Base-by-base conservation (phyloP, 805 yeast genomes). In the Candida xiaguanensis region DNA sequence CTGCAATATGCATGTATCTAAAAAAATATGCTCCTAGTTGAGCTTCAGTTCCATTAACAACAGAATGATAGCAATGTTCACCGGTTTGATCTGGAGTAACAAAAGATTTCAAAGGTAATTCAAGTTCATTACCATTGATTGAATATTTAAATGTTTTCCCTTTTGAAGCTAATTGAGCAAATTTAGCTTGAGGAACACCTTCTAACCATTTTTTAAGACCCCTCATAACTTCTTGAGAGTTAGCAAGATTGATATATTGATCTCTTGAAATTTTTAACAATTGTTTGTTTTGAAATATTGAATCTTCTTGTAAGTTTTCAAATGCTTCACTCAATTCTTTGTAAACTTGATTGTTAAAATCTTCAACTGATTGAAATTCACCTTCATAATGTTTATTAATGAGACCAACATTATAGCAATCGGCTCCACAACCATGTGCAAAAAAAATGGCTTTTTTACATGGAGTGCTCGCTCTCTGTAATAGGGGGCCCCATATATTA, bases 111-210 rank as follows among this genome's bases (percentile, higher is more conserved):
- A n/a, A n/a, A n/a, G n/a, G n/a, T n/a, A n/a, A n/a, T n/a, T n/a
- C n/a, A n/a, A n/a, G n/a, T n/a, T n/a, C n/a, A n/a, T n/a, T n/a
- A n/a, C n/a, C n/a, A n/a, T n/a, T n/a, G n/a, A n/a, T n/a, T n/a
- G n/a, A n/a, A n/a, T n/a, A n/a, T n/a, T n/a, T n/a, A n/a, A n/a
- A n/a, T n/a, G n/a, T n/a, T n/a, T n/a, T n/a, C 40, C 72, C 65
- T 55, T 76, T 80, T 34, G 58, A 58, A 28, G 78, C 69, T 51
- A 86, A 58, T 50, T 70, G 70, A 26, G 60, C 59, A 56, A 86
- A 87, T 35, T 88, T 75, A n/a, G 42, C 41, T 58, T 85, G 93
- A 0, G 96, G 95, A 42, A 74, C 70, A 29, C 91, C 90, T 37
- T 72, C 65, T 29, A 82, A 63, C 85, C 93, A 88, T 51, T 76